These are phyloP conservation scores for Spathaspora sp. DNA, from an alignment of 805 yeast species.

Conservation along the genomic window DNA sequence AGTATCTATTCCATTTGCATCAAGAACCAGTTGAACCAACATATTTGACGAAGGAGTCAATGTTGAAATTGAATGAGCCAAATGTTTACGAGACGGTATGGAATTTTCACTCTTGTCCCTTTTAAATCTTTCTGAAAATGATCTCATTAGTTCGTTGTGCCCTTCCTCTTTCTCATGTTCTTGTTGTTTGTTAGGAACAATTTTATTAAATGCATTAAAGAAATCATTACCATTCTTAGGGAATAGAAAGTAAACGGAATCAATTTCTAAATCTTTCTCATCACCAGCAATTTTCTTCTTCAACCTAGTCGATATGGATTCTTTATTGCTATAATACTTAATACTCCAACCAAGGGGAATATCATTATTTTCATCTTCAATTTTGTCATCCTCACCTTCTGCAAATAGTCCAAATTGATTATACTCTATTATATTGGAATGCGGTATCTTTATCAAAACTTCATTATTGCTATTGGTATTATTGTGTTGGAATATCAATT, in stretches of 20 bases:
- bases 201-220: constrained; percentile 33
- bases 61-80: neutral
- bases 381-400: constrained; percentile 10
- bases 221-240: constrained; percentile 49
- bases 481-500: constrained; percentile 62
- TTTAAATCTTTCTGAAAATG: neutral
- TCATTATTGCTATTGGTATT: constrained; percentile 66
- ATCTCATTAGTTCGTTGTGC: neutral
- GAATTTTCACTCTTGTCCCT: neutral
- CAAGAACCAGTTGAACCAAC: constrained; percentile 3
- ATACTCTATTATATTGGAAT: constrained; percentile 60
- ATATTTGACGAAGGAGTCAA: constrained; percentile 4
- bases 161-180: neutral
- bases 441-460: constrained; percentile 75
- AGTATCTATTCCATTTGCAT: neutral
- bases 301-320: constrained; percentile 4
- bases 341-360: constrained; percentile 42
- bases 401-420: constrained; percentile 38
- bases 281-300: constrained; percentile 9
- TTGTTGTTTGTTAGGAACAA: constrained; percentile 12
- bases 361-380: constrained; percentile 8
- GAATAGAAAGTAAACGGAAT: constrained; percentile 68
- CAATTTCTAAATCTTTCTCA: constrained; percentile 45
- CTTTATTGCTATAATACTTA: constrained; percentile 41
- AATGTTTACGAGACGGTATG: neutral